A percentile compares a stretch with the other conserved stretches of the same genome.
Conservation (phyloP, 106 monocot genomes). For the Hemerocallis citrina region DNA sequence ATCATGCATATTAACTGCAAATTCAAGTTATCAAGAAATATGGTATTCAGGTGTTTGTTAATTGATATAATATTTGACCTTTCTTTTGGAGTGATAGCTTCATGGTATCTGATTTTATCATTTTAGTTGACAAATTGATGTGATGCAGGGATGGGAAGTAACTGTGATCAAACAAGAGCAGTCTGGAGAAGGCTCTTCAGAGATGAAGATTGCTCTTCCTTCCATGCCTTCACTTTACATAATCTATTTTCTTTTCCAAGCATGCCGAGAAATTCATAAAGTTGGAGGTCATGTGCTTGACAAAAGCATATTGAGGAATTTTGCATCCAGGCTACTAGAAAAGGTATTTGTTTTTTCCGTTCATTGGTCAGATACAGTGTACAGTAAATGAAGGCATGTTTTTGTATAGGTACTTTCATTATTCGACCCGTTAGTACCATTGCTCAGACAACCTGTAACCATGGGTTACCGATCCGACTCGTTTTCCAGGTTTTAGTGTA, state of each 20-base stretch:
- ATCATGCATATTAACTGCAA: not conserved
- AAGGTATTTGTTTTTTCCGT: too few relatives aligned
- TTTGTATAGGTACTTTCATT: too few relatives aligned
- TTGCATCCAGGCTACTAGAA: constrained; percentile 62
- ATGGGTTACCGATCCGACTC: too few relatives aligned
- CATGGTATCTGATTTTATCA: not conserved
- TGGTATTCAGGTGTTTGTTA: too few relatives aligned
- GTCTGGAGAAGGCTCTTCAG: constrained; percentile 57
- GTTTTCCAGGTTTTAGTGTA: too few relatives aligned
- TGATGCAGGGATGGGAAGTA: constrained; percentile 90
- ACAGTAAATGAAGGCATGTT: too few relatives aligned
- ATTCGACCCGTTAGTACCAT: too few relatives aligned
- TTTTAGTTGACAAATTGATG: not conserved
- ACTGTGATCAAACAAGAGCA: constrained; percentile 85
- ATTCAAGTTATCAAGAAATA: not conserved
- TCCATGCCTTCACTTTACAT: constrained; percentile 92
- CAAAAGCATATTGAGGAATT: constrained; percentile 71
- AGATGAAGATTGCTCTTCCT: constrained; percentile 89
- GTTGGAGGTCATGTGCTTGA: constrained; percentile 96
- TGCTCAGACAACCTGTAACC: too few relatives aligned
- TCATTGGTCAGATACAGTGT: too few relatives aligned
- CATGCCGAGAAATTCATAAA: constrained; percentile 87
- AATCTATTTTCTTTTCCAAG: constrained; percentile 83
- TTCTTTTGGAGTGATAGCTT: too few relatives aligned
- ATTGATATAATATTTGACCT: too few relatives aligned